Percentiles rank a stretch among this genome's conserved stretches.
phyloP scores from a whole-genome alignment of 352 stramenopile species.

The Phytophthora hibernalis region DNA sequence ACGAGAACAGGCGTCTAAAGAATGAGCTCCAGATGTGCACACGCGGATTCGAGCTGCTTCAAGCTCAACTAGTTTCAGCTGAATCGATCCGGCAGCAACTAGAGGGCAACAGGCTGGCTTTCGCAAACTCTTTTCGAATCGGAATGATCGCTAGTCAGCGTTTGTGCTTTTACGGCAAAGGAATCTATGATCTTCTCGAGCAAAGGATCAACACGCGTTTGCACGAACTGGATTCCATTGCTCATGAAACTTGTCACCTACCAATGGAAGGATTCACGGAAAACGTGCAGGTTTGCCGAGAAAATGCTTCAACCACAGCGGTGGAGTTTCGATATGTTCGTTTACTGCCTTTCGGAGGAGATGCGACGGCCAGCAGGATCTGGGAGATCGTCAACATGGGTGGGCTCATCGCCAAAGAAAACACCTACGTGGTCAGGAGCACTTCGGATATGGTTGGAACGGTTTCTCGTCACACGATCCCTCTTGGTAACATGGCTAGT shows the following conservation, averaged over 20 bases:
- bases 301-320: background rate
- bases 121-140: constrained; percentile 10
- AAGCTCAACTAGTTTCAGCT: constrained; percentile 5
- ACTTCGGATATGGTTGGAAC: constrained; percentile 10
- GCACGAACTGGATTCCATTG: constrained; percentile 23
- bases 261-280: background rate
- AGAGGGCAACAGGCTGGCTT: background rate
- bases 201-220: constrained; percentile 14
- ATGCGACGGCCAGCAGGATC: constrained; percentile 10
- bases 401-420: constrained; percentile 5
- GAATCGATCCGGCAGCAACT: constrained; percentile 4
- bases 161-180: constrained; percentile 9
- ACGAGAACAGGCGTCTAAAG: constrained; percentile 20
- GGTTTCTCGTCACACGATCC: constrained; percentile 15
- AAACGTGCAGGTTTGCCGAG: constrained; percentile 9
- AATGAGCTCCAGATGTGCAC: constrained; percentile 8
- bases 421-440: constrained; percentile 4
- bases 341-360: constrained; percentile 5
- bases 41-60: constrained; percentile 4
- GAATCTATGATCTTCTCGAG: constrained; percentile 19
- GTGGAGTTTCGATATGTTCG: constrained; percentile 6
- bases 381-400: constrained; percentile 26
- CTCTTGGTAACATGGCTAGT: constrained; percentile 1
- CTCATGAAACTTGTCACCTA: constrained; percentile 7
- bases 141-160: constrained; percentile 8